Conservation (phyloP, 1,139 yeast genomes). For the Blastobotrys raffinosifermentans region DNA sequence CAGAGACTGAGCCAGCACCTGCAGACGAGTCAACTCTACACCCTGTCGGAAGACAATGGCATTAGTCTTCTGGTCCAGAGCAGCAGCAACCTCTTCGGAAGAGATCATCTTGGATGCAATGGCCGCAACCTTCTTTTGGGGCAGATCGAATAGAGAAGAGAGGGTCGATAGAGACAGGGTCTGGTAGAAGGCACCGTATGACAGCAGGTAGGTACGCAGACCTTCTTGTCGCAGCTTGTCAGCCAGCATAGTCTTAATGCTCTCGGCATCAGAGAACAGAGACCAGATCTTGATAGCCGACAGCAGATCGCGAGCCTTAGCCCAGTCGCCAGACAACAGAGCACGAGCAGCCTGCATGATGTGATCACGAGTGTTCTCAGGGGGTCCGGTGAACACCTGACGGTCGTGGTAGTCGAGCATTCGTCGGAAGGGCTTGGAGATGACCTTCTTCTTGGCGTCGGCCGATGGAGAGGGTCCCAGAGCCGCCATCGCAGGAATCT, state of each 20-base stretch:
- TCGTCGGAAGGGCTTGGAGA: conserved; percentile 82
- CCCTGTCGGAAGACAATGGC: conserved; percentile 61
- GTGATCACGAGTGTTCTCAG: conserved; percentile 92
- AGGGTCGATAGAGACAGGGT: conserved; percentile 68
- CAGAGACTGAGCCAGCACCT: conserved; percentile 80
- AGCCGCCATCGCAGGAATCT: conserved; percentile 83
- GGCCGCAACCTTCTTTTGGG: conserved; percentile 50
- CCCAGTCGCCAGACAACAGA: conserved; percentile 89
- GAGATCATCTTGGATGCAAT: conserved; percentile 71
- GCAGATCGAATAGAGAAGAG: conserved; percentile 59
- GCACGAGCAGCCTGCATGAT: conserved; percentile 91
- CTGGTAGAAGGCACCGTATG: conserved; percentile 70
- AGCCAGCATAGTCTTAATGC: conserved; percentile 63
- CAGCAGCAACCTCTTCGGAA: conserved; percentile 67
- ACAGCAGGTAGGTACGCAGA: conserved; percentile 80
- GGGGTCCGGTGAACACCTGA: conserved; percentile 95
- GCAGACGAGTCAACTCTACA: conserved; percentile 77
- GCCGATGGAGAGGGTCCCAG: conserved; percentile 38
- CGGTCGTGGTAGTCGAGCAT: conserved; percentile 90
- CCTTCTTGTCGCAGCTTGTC: conserved; percentile 85
- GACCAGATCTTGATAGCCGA: conserved; percentile 83
- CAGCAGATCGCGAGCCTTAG: conserved; percentile 64
- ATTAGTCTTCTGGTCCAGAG: conserved; percentile 53
- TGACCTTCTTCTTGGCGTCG: conserved; percentile 60
- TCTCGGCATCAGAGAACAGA: conserved; percentile 61